Conservation (phyloP, 495 filamentous ascomycete species). For the Podospora fimiseda region DNA sequence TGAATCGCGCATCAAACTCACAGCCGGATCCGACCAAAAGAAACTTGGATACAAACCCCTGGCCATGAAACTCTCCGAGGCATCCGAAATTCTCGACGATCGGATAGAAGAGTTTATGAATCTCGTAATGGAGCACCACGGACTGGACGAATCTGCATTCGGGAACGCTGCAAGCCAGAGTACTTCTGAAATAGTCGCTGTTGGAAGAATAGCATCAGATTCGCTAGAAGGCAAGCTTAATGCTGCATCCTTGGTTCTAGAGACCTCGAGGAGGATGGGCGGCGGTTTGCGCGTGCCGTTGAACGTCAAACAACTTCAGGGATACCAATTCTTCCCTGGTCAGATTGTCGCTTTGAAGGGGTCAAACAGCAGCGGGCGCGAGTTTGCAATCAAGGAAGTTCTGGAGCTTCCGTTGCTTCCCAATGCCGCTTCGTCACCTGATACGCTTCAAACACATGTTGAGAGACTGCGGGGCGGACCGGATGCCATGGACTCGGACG, state of each 20-base stretch:
- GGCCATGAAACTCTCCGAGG: constrained; percentile 87
- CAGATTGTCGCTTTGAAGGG: constrained; percentile 85
- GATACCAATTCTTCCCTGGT: constrained; percentile 86
- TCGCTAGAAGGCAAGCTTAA: constrained; percentile 77
- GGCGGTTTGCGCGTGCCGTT: constrained; percentile 75
- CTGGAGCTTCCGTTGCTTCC: constrained; percentile 67
- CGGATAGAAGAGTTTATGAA: constrained; percentile 81
- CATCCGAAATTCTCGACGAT: constrained; percentile 88
- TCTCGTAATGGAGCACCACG: constrained; percentile 65
- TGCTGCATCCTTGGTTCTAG: constrained; percentile 72
- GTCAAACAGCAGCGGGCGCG: constrained; percentile 77
- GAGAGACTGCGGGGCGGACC: constrained; percentile 55
- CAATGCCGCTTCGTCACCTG: constrained; percentile 56
- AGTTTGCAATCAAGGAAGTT: constrained; percentile 74
- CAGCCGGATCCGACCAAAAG: constrained; percentile 74
- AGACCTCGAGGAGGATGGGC: constrained; percentile 79
- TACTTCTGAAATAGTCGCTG: constrained; percentile 78
- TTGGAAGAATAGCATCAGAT: constrained; percentile 88
- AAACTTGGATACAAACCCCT: constrained; percentile 88
- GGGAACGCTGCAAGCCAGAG: constrained; percentile 79
- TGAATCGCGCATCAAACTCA: constrained; percentile 74
- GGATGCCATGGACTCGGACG: constrained; percentile 51
- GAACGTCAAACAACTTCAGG: constrained; percentile 59
- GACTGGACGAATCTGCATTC: constrained; percentile 73
- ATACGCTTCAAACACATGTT: constrained; percentile 56